Conservation (phyloP, 2,329 filamentous ascomycete genomes). For the Akanthomyces lecanii region DNA sequence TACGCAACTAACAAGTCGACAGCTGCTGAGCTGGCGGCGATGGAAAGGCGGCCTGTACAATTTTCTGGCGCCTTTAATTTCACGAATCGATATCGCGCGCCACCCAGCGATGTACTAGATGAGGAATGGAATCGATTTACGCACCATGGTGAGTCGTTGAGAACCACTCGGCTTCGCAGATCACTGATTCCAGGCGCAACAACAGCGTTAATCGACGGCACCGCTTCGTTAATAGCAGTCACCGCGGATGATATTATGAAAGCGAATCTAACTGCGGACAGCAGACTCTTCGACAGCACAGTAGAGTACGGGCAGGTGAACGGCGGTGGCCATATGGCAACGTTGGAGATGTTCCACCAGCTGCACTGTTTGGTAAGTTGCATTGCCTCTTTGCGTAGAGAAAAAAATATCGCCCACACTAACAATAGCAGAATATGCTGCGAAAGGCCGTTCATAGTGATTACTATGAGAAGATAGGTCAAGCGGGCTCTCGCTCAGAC, state of each 20-base stretch:
- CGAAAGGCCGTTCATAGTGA: not conserved
- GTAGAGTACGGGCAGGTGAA: not conserved
- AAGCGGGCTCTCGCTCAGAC: not conserved
- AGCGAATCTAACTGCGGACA: not conserved
- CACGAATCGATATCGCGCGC: not conserved
- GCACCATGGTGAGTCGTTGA: not conserved
- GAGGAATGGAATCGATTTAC: not conserved
- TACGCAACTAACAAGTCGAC: not conserved
- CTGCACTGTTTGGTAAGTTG: not conserved
- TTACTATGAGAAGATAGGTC: not conserved
- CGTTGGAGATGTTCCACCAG: not conserved
- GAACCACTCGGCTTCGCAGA: not conserved
- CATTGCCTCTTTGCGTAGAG: not conserved
- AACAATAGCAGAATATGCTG: not conserved
- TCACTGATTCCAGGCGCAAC: not conserved
- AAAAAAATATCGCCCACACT: not conserved
- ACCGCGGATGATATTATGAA: not conserved
- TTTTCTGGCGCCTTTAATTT: not conserved
- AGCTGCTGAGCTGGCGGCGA: not conserved
- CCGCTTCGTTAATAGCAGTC: not conserved
- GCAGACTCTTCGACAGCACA: not conserved
- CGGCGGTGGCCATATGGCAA: conserved; percentile 1
- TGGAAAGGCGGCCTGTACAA: not conserved
- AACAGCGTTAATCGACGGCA: not conserved
- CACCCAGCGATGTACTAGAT: not conserved